Conservation (phyloP, 805 yeast species). For the Sungouiozyma intestinalis region DNA sequence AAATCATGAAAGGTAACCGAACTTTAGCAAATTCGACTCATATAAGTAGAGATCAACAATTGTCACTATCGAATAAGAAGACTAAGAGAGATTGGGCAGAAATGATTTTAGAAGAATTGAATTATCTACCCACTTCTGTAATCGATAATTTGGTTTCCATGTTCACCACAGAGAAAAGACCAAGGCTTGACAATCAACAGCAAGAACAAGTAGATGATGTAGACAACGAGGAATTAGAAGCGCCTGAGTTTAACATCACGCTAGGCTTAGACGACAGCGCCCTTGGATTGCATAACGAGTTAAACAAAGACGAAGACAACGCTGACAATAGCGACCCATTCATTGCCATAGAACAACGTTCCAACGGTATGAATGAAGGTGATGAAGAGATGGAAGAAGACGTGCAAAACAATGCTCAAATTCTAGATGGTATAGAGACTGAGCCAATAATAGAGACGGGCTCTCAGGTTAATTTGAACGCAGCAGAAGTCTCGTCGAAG, state of each 20-base stretch:
- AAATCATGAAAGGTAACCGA: conserved; percentile 14
- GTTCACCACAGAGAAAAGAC: conserved; percentile 14
- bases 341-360: neutral
- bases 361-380: neutral
- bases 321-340: conserved; percentile 1
- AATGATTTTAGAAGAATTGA: conserved; percentile 8
- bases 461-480: conserved; percentile 9
- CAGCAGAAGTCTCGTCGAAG: conserved; percentile 20
- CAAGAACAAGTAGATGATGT: conserved; percentile 3
- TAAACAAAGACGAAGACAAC: conserved; percentile 1
- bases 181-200: conserved; percentile 4
- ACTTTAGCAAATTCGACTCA: conserved; percentile 20
- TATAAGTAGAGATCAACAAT: conserved; percentile 2
- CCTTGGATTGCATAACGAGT: conserved; percentile 3
- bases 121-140: conserved; percentile 14
- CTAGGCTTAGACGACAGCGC: conserved; percentile 16
- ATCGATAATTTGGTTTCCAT: conserved; percentile 9
- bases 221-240: conserved; percentile 6
- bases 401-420: neutral
- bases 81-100: conserved; percentile 18
- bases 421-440: neutral
- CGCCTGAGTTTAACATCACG: conserved; percentile 17
- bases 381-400: neutral
- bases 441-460: neutral
- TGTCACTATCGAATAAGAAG: neutral